A percentile compares a stretch with the other conserved stretches of the same genome.
These are phyloP conservation scores for Talaromyces rugulosus DNA, from an alignment of 2,329 filamentous ascomycete species.

Conservation along the genomic window DNA sequence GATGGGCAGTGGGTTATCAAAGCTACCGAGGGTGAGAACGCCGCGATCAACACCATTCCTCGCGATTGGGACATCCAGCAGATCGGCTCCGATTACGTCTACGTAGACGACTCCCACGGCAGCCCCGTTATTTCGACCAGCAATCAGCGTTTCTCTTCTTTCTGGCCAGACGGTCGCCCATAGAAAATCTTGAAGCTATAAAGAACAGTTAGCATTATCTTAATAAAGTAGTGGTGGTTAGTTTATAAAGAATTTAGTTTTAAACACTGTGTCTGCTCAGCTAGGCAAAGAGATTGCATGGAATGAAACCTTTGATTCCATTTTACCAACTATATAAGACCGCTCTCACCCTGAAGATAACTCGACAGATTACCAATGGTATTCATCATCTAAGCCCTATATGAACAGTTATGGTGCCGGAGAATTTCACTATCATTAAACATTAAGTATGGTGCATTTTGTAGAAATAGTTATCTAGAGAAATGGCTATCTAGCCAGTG, in stretches of 20 bases:
- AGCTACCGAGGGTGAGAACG: neutral
- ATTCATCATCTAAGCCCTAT: too few relatives aligned
- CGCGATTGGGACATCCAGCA: conserved; percentile 5
- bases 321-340: too few relatives aligned
- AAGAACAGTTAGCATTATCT: neutral
- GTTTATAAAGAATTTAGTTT: too few relatives aligned
- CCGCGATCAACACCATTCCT: conserved; percentile 4
- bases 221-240: too few relatives aligned
- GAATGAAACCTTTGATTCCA: too few relatives aligned
- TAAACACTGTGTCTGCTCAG: too few relatives aligned
- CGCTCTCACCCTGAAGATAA: too few relatives aligned
- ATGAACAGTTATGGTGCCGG: too few relatives aligned
- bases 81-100: conserved; percentile 1
- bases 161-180: conserved; percentile 2
- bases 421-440: too few relatives aligned
- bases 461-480: neutral
- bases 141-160: conserved; percentile 4
- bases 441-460: neutral
- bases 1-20: conserved; percentile 6
- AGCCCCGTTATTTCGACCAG: conserved; percentile 7
- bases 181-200: neutral
- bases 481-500: conserved; percentile 25
- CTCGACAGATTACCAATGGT: too few relatives aligned
- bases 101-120: conserved; percentile 1
- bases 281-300: too few relatives aligned